A percentile compares a stretch with the other conserved stretches of the same genome.
Conservation (phyloP, 257 asterid genomes). For the Solanum appendiculatum region DNA sequence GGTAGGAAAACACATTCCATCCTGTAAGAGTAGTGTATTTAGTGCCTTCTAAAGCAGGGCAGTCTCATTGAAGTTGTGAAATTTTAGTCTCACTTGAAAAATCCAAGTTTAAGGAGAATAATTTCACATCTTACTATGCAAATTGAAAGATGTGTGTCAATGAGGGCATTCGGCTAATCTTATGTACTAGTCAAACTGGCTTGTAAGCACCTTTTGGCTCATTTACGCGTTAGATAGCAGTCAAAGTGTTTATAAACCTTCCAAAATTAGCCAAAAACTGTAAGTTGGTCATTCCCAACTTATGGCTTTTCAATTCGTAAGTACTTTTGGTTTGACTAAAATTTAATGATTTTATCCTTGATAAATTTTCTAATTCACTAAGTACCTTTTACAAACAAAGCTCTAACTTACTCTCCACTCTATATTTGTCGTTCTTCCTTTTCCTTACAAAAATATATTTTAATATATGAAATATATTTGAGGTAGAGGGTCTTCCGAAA, state of each 20-base stretch:
- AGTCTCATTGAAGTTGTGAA: neutral
- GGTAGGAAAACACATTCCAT: neutral
- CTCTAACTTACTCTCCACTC: neutral
- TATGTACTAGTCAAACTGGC: neutral
- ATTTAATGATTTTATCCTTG: neutral
- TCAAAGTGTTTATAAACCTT: neutral
- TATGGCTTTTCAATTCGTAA: neutral
- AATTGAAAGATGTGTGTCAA: neutral
- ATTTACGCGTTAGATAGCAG: neutral
- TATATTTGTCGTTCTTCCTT: neutral
- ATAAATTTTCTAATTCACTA: neutral
- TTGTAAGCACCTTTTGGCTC: neutral
- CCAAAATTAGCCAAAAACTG: neutral
- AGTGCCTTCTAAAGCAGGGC: neutral
- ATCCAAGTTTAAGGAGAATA: neutral
- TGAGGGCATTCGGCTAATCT: neutral
- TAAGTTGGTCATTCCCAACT: neutral
- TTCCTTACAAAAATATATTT: neutral
- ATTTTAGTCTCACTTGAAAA: neutral
- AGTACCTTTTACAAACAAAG: neutral
- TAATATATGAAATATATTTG: neutral
- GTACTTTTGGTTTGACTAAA: neutral
- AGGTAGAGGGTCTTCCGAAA: neutral
- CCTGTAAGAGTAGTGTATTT: neutral
- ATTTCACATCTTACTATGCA: neutral